Conservation (phyloP, 352 stramenopile genomes). For the Globisporangium apiculatum region DNA sequence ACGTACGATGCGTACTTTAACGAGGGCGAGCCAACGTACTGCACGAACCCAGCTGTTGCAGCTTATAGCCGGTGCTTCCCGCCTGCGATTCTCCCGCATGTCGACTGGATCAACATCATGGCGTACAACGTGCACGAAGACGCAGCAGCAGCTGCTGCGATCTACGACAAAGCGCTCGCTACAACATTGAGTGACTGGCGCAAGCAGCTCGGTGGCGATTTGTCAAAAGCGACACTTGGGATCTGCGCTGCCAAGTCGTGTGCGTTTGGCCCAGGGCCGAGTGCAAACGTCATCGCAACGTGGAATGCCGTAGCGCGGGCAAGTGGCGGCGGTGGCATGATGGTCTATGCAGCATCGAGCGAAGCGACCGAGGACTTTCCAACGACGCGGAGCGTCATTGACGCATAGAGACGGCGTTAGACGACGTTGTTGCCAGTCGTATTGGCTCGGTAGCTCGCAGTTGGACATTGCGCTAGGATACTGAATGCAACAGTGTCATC, state of each 20-base stretch:
- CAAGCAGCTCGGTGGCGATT: conserved; percentile 33
- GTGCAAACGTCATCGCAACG: conserved; percentile 31
- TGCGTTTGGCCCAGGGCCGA: conserved; percentile 61
- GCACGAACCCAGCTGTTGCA: conserved; percentile 16
- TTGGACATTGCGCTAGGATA: too few species aligned
- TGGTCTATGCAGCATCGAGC: conserved; percentile 61
- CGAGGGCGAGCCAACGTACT: conserved; percentile 26
- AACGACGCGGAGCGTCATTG: conserved; percentile 38
- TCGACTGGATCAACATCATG: conserved; percentile 84
- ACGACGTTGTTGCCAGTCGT: neutral
- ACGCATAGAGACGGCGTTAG: neutral
- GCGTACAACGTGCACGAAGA: conserved; percentile 70
- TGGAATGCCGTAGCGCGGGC: conserved; percentile 42
- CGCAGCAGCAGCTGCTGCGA: conserved; percentile 21
- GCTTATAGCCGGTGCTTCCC: conserved; percentile 63
- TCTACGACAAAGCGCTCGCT: conserved; percentile 46
- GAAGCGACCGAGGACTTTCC: conserved; percentile 45
- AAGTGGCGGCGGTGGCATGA: conserved; percentile 47
- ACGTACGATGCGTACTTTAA: conserved; percentile 75
- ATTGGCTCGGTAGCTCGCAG: too few species aligned
- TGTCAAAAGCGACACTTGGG: conserved; percentile 45
- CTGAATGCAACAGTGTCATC: too few species aligned
- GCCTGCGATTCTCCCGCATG: conserved; percentile 30
- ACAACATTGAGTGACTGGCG: conserved; percentile 55
- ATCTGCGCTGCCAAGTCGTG: conserved; percentile 43